Percentiles rank a stretch among this genome's conserved stretches.
phyloP scores from a whole-genome alignment of 73 alveolate species.

The Breviolum minutum region DNA sequence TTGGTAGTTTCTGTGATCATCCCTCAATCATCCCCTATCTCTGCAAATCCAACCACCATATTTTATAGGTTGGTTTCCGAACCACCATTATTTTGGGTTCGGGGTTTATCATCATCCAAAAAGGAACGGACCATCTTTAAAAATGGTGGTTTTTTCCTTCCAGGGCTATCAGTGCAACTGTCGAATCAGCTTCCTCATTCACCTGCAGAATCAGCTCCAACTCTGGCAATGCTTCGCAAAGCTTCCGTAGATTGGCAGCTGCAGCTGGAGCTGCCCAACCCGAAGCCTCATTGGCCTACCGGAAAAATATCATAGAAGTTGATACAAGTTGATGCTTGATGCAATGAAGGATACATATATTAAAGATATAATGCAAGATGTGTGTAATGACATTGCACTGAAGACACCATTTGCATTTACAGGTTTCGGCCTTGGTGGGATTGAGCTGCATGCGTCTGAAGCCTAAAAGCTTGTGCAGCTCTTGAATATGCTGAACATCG shows the following conservation, averaged over 20 bases:
- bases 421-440: slow-evolving; percentile 58
- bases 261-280: slow-evolving; percentile 49
- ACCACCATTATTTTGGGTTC: no score
- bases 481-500: slow-evolving; percentile 41
- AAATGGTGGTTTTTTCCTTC: not conserved
- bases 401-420: not conserved
- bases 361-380: not conserved
- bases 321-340: not conserved
- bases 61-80: no score
- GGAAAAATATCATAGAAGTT: not conserved
- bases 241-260: slow-evolving; percentile 31
- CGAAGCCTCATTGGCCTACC: slow-evolving; percentile 50
- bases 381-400: not conserved
- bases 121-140: no score
- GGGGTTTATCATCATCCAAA: no score
- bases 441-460: slow-evolving; percentile 74
- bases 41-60: not conserved
- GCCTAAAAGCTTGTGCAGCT: slow-evolving; percentile 63
- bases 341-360: no score
- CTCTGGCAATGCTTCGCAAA: slow-evolving; percentile 28
- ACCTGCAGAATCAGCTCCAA: slow-evolving; percentile 59
- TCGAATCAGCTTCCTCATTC: slow-evolving; percentile 25
- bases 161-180: not conserved
- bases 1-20: not conserved
- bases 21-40: not conserved